Evolutionary conservation across 352 stramenopile species (phyloP), one percentile per base, ranked within the genome.

Genomic region (Phytophthora colocasiae): DNA sequence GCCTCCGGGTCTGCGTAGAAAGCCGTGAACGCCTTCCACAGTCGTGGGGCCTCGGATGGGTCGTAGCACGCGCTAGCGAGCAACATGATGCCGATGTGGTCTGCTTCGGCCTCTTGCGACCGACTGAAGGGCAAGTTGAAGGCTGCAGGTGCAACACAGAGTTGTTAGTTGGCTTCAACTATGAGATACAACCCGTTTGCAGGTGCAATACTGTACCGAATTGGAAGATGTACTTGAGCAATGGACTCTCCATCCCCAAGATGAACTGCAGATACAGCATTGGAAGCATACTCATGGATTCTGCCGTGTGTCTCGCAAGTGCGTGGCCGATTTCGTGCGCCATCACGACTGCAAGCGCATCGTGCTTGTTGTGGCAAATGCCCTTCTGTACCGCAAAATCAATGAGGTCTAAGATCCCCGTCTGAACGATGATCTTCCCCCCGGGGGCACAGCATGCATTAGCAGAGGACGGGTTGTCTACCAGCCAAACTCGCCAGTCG

Each of bases 71-170:
- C 82, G 19, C 80, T 85, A 7, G 82, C 80, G 63, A 91, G 84
- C 49, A 91, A 69, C 82, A 91, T 91, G 53, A 91, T 77, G n/a
- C 82, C 82, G 47, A 91, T 89, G 72, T 91, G 82, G 57, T 91
- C 82, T 32, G 82, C 82, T 52, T 91, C 82, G 27, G 75, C 71
- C 55, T 91, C 82, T 38, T 87, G 82, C 43, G 73, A 77, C 9
- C 82, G 80, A 36, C 80, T 89, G 61, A 89, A 89, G 22, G 82
- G 82, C 45, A 91, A 63, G 49, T 91, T 81, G 54, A 82, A 76
- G 15, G 76, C 80, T 88, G 45, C 12, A 61, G 19, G 59, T 67
- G 27, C 62, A 64, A 58, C 53, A 49, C 31, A 45, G 26, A 12
- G 32, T 29, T 46, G 17, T 41, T 40, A 52, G 36, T 32, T 32